Evolutionary conservation across 441 rosid species (phyloP).

Genomic region (Gossypium davidsonii): DNA sequence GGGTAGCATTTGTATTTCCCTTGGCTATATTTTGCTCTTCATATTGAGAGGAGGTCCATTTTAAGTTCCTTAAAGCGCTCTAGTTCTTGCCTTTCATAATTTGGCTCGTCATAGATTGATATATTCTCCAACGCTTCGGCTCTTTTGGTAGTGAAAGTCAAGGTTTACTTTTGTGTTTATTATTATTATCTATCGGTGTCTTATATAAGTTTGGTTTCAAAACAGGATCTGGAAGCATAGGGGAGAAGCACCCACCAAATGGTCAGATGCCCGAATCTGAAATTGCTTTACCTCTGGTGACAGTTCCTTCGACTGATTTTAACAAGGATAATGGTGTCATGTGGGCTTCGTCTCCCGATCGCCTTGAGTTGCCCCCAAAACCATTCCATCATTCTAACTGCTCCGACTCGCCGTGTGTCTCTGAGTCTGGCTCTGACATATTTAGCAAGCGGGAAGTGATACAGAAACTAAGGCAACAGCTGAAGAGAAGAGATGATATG

Average conservation of each 20-base stretch:
- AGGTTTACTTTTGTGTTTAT: not conserved
- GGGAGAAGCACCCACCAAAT: slow-evolving; percentile 35
- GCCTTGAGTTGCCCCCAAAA: slow-evolving; percentile 77
- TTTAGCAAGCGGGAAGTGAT: slow-evolving; percentile 92
- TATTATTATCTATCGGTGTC: slow-evolving; percentile 6
- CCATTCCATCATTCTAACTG: slow-evolving; percentile 81
- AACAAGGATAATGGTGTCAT: slow-evolving; percentile 63
- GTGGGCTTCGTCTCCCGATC: slow-evolving; percentile 87
- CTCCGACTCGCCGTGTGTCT: slow-evolving; percentile 91
- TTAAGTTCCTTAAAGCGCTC: not conserved
- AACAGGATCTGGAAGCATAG: slow-evolving; percentile 52
- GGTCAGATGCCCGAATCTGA: slow-evolving; percentile 47
- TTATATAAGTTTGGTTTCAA: slow-evolving; percentile 17
- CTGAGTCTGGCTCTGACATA: slow-evolving; percentile 92
- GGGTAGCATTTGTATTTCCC: not conserved
- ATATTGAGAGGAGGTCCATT: not conserved
- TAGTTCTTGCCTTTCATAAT: not conserved
- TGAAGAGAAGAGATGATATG: slow-evolving; percentile 95
- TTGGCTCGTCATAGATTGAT: not conserved
- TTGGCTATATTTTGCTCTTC: slow-evolving; percentile 6
- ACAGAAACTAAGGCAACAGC: slow-evolving; percentile 87
- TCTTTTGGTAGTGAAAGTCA: not conserved
- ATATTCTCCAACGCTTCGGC: not conserved
- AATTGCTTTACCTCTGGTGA: slow-evolving; percentile 60
- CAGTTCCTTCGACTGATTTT: slow-evolving; percentile 56